A percentile compares a stretch with the other conserved stretches of the same genome.
Conservation (phyloP, 1,284 basidiomycete genomes). For the Cystobasidiaceae sp. region DNA sequence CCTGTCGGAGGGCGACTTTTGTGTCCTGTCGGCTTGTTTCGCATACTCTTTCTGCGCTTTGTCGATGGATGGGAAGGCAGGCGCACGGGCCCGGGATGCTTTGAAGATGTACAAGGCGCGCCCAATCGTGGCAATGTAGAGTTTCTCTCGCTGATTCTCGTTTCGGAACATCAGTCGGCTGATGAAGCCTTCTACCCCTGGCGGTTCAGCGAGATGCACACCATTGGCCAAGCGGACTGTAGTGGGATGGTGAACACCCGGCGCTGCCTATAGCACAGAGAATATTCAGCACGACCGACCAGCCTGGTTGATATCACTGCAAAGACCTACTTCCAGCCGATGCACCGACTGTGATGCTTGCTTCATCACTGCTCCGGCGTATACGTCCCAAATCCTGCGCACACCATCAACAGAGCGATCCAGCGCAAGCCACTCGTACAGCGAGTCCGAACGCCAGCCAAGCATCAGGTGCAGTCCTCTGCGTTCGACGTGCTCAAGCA, state of each 20-base stretch:
- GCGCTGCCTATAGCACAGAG: slow-evolving; percentile 30
- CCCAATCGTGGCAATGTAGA: slow-evolving; percentile 1
- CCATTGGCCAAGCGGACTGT: slow-evolving; percentile 29
- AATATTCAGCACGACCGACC: too few species aligned
- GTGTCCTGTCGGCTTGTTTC: not conserved
- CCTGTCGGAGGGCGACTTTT: not conserved
- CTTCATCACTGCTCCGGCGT: slow-evolving; percentile 25
- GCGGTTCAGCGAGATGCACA: slow-evolving; percentile 35
- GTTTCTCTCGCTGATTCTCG: slow-evolving; percentile 12
- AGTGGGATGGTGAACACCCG: slow-evolving; percentile 37
- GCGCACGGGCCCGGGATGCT: not conserved
- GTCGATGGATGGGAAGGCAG: not conserved
- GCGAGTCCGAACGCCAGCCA: slow-evolving; percentile 35
- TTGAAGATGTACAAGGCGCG: slow-evolving; percentile 6
- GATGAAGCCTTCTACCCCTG: slow-evolving; percentile 38
- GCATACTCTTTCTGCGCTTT: too few species aligned
- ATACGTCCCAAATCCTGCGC: slow-evolving; percentile 19
- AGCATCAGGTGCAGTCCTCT: slow-evolving; percentile 27
- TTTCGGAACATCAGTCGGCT: slow-evolving; percentile 29
- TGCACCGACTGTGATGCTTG: slow-evolving; percentile 2
- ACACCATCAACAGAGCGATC: slow-evolving; percentile 26
- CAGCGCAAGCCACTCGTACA: slow-evolving; percentile 38
- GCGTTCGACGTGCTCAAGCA: slow-evolving; percentile 29
- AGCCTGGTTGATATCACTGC: too few species aligned
- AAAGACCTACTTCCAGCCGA: slow-evolving; percentile 9